A percentile compares a stretch with the other conserved stretches of the same genome.
These are phyloP conservation scores for Flaveria ramosissima DNA, from an alignment of 129 eudicot genomes.

Conservation along the genomic window DNA sequence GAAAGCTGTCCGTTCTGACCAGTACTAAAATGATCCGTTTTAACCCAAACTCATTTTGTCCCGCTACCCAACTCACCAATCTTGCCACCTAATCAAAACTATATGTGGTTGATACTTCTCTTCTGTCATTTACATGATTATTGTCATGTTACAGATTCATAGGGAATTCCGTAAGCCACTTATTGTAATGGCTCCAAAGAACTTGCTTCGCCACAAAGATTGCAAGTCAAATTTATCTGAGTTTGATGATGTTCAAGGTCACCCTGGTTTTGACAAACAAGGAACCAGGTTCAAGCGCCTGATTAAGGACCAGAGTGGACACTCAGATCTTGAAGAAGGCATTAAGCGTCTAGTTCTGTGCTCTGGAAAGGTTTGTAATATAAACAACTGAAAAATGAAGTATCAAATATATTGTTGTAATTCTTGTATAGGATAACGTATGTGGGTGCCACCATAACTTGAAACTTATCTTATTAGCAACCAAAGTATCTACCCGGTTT, in stretches of 20 bases:
- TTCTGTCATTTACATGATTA: slow-evolving; percentile 11
- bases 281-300: slow-evolving; percentile 95
- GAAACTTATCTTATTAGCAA: not conserved
- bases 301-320: slow-evolving; percentile 84
- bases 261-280: slow-evolving; percentile 94
- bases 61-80: not conserved
- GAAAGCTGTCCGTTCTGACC: not conserved
- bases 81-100: not conserved
- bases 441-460: not conserved
- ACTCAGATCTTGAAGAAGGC: slow-evolving; percentile 87
- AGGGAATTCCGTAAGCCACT: slow-evolving; percentile 97
- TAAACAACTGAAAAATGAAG: not conserved
- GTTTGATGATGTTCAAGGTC: slow-evolving; percentile 95
- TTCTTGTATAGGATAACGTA: not conserved
- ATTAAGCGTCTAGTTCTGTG: slow-evolving; percentile 87
- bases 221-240: slow-evolving; percentile 94
- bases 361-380: slow-evolving; percentile 80
- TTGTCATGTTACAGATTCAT: slow-evolving; percentile 54
- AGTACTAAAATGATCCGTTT: not conserved
- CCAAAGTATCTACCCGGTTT: not conserved
- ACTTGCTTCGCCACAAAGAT: slow-evolving; percentile 92
- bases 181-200: slow-evolving; percentile 91
- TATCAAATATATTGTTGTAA: not conserved
- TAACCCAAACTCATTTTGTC: not conserved
- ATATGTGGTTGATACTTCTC: not conserved